Evolutionary conservation across 2,329 filamentous ascomycete genomes (phyloP).

Genomic region (Aspergillus nomiae): DNA sequence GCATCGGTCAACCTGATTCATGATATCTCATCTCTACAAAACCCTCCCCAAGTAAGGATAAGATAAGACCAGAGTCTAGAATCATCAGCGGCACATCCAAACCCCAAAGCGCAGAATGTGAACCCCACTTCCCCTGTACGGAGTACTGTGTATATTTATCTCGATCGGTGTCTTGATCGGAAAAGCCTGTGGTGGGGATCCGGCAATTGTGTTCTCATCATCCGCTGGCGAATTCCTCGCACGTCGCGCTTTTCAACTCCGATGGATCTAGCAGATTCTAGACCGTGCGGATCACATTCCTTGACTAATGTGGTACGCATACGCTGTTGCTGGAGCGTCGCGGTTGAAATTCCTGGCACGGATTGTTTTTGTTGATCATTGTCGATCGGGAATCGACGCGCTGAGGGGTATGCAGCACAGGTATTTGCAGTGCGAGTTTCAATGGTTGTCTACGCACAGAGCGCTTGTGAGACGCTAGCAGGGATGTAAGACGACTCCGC

Average conservation of each 20-base stretch:
- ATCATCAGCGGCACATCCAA: background rate
- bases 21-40: background rate
- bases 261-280: background rate
- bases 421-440: background rate
- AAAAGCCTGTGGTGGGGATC: no score
- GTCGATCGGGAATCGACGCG: background rate
- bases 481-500: background rate
- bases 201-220: background rate
- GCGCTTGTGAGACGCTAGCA: background rate
- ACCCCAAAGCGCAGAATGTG: background rate
- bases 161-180: no score
- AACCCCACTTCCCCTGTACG: background rate
- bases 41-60: background rate
- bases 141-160: no score
- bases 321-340: background rate
- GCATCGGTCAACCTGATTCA: background rate
- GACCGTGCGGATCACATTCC: background rate
- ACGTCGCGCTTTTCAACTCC: background rate
- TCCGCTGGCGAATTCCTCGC: background rate
- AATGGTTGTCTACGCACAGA: background rate
- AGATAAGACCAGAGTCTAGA: background rate
- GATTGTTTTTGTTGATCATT: background rate
- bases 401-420: background rate
- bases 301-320: background rate
- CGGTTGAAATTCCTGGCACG: background rate